Evolutionary conservation across 1,284 basidiomycete species (phyloP).

Genomic region (Vanrija sp.): DNA sequence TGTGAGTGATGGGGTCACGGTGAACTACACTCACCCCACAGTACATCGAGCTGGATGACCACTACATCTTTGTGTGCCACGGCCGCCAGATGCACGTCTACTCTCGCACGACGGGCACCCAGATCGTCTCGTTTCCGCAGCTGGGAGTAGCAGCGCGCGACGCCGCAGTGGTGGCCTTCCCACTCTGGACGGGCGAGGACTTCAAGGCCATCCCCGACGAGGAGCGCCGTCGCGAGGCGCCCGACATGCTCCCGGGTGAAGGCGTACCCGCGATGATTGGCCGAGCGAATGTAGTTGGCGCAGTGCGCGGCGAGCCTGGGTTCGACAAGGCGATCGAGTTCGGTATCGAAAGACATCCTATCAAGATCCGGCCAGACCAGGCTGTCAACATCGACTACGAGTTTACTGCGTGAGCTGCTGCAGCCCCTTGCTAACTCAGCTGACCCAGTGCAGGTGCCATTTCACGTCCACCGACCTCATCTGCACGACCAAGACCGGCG

Average conservation of each 20-base stretch:
- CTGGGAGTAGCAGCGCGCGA: neutral
- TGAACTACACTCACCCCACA: conserved; percentile 13
- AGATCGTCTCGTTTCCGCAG: conserved; percentile 24
- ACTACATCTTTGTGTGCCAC: conserved; percentile 39
- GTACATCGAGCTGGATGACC: conserved; percentile 48
- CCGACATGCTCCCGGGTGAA: neutral
- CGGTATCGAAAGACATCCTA: conserved; percentile 5
- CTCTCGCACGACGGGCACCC: conserved; percentile 22
- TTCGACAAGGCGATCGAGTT: conserved; percentile 5
- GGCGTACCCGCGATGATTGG: conserved; percentile 8
- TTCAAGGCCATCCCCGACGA: conserved; percentile 14
- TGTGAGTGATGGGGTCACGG: conserved; percentile 10
- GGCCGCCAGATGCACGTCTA: conserved; percentile 26
- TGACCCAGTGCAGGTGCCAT: conserved; percentile 22
- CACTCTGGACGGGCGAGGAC: conserved; percentile 9
- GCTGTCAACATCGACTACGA: conserved; percentile 8
- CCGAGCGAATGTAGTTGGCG: conserved; percentile 1
- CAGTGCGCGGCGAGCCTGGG: neutral
- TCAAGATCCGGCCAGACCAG: conserved; percentile 1
- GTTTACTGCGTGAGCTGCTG: conserved; percentile 26
- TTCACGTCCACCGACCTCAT: conserved; percentile 33
- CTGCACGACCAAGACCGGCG: conserved; percentile 21
- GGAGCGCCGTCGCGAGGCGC: neutral
- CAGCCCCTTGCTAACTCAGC: neutral
- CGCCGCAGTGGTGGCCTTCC: conserved; percentile 4